Conservation (phyloP, 805 yeast species). For the Cyberlindnera americana region DNA sequence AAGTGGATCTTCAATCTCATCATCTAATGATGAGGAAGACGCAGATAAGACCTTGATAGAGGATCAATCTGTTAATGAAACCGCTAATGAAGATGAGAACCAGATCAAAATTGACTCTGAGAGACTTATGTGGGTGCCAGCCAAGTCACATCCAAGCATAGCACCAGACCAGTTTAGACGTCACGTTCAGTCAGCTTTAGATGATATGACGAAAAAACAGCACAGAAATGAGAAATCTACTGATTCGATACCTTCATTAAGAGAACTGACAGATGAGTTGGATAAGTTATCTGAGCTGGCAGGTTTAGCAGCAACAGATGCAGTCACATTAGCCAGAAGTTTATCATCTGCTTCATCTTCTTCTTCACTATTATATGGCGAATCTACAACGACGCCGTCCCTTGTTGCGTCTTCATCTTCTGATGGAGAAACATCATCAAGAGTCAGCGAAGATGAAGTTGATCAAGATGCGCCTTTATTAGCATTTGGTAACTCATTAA, state of each 20-base stretch:
- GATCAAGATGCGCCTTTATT: slow-evolving; percentile 28
- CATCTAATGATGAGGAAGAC: slow-evolving; percentile 9
- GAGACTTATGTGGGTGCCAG: slow-evolving; percentile 89
- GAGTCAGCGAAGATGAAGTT: slow-evolving; percentile 13
- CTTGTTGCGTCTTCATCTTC: not conserved
- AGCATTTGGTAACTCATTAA: slow-evolving; percentile 30
- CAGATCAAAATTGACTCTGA: slow-evolving; percentile 27
- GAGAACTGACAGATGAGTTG: slow-evolving; percentile 70
- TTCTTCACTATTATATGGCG: slow-evolving; percentile 22
- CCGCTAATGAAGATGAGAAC: slow-evolving; percentile 26
- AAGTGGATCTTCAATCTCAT: slow-evolving; percentile 16
- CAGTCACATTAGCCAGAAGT: slow-evolving; percentile 77
- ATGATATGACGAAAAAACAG: slow-evolving; percentile 24
- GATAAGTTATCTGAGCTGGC: slow-evolving; percentile 72
- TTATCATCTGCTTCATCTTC: slow-evolving; percentile 69
- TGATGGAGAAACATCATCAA: not conserved
- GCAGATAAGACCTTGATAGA: slow-evolving; percentile 12
- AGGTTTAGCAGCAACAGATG: slow-evolving; percentile 75
- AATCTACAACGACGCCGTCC: slow-evolving; percentile 3
- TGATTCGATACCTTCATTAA: slow-evolving; percentile 54
- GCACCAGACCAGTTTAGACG: slow-evolving; percentile 82
- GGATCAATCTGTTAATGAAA: slow-evolving; percentile 5
- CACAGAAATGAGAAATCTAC: slow-evolving; percentile 10
- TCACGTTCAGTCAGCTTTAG: slow-evolving; percentile 50
- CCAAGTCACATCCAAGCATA: slow-evolving; percentile 88